Evolutionary conservation across 2,329 filamentous ascomycete genomes (phyloP), one percentile per base, ranked within the genome.

Genomic region (Aureobasidium uvarum): DNA sequence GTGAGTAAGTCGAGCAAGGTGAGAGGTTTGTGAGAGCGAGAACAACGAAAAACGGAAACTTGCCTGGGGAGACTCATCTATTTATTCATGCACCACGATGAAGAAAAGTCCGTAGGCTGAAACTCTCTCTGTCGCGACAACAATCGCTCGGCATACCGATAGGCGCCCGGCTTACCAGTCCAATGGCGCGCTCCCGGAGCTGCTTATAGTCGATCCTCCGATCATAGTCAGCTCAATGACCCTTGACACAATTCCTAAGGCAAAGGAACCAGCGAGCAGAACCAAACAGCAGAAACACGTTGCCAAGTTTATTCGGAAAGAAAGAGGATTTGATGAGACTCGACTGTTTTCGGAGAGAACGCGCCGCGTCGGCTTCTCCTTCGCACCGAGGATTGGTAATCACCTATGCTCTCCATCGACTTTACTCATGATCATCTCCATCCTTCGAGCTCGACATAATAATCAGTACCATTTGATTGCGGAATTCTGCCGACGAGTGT

Each of bases 21-120:
- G 11, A 8, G 16, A 25, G 41, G 20, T 13, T 13, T 36, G 11
- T 18, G 25, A 39, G 18, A 18, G 25, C 25, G 25, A 25, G 25
- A 25, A 25, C 25, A 25, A 25, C 25, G 25, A 25, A 25, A 46
- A 23, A 11, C 10, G 18, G 20, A 23, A 18, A 46, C 18, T n/a
- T 59, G 31, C 28, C 11, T 16, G 41, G 55, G 25, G 20, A 59
- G 2, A 59, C 25, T 18, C 20, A 46, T 14, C 39, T 46, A 46
- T 36, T 46, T 59, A 59, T 59, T 31, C 39, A 23, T 39, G 36
- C 50, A 28, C 1, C 25, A 31, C 18, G 3, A 16, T 8, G 6
- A 45, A 43, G 28, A 59, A 59, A 58, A 58, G 39, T 59, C 55
- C 55, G 55, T 59, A 59, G 55, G 55, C 25, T 59, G 55, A 59